These are phyloP conservation scores for Musa itinerans DNA, from an alignment of 176 grass and related monocot genomes.

Conservation along the genomic window DNA sequence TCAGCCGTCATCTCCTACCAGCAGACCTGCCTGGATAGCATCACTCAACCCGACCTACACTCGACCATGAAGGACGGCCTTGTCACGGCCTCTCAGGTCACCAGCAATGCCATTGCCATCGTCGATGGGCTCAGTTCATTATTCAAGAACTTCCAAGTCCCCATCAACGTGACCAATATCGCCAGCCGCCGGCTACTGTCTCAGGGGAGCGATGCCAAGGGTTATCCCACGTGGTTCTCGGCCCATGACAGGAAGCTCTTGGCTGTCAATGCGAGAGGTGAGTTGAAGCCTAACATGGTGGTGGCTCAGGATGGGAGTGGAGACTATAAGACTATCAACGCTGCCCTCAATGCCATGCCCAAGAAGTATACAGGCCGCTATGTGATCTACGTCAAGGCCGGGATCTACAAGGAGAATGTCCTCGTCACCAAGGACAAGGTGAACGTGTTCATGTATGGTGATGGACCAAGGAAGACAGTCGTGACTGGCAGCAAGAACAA, in stretches of 20 bases:
- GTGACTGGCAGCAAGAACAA: constrained; percentile 37
- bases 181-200: not conserved
- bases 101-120: too few species aligned
- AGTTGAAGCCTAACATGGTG: constrained; percentile 12
- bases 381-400: constrained; percentile 58
- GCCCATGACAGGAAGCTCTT: not conserved
- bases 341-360: constrained; percentile 42
- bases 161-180: too few species aligned
- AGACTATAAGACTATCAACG: constrained; percentile 53
- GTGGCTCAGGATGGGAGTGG: constrained; percentile 61
- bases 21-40: too few species aligned
- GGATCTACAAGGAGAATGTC: constrained; percentile 50
- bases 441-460: constrained; percentile 43
- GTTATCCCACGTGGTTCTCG: not conserved
- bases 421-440: constrained; percentile 29
- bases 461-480: constrained; percentile 34
- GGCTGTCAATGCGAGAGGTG: not conserved
- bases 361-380: constrained; percentile 11
- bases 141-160: too few species aligned
- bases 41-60: too few species aligned
- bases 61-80: too few species aligned
- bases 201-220: not conserved
- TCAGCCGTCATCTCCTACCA: too few species aligned
- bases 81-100: too few species aligned
- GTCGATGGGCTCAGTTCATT: too few species aligned